Evolutionary conservation across 2,329 filamentous ascomycete species (phyloP).

Genomic region (Alternaria incomplexa): DNA sequence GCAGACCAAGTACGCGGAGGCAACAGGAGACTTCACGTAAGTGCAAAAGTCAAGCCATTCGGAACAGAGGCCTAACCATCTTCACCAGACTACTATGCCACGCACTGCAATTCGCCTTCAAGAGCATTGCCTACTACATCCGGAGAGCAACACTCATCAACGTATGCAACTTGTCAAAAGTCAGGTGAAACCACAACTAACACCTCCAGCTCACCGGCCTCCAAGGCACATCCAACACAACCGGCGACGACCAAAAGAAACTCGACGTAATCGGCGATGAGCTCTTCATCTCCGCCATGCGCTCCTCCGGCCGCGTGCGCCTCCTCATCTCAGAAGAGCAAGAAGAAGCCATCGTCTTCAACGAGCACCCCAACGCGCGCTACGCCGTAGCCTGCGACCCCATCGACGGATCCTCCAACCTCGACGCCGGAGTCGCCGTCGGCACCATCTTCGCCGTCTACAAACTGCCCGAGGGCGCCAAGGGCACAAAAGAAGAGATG

Average conservation of each 20-base stretch:
- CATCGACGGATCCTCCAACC: slow-evolving; percentile 96
- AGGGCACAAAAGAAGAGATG: slow-evolving; percentile 81
- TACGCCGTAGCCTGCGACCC: slow-evolving; percentile 98
- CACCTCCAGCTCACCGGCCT: slow-evolving; percentile 76
- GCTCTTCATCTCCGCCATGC: slow-evolving; percentile 95
- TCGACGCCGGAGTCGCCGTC: slow-evolving; percentile 96
- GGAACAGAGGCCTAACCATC: neutral
- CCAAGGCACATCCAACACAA: slow-evolving; percentile 91
- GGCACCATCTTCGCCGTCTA: slow-evolving; percentile 97
- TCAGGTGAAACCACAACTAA: slow-evolving; percentile 15
- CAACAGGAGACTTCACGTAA: slow-evolving; percentile 98
- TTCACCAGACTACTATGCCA: slow-evolving; percentile 85
- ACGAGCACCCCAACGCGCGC: slow-evolving; percentile 73
- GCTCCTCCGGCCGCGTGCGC: slow-evolving; percentile 86
- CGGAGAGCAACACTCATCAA: slow-evolving; percentile 94
- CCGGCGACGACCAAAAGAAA: slow-evolving; percentile 99
- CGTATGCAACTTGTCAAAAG: slow-evolving; percentile 41
- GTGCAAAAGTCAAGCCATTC: slow-evolving; percentile 38
- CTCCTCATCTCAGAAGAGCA: slow-evolving; percentile 98
- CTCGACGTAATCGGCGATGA: slow-evolving; percentile 99
- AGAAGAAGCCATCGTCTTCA: slow-evolving; percentile 88
- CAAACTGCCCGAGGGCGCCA: slow-evolving; percentile 79
- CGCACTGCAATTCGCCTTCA: slow-evolving; percentile 98
- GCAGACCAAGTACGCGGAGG: slow-evolving; percentile 89
- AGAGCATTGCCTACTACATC: slow-evolving; percentile 99